Conservation (phyloP, 768 basidiomycete genomes). For the Leucocoprinus leucothites region DNA sequence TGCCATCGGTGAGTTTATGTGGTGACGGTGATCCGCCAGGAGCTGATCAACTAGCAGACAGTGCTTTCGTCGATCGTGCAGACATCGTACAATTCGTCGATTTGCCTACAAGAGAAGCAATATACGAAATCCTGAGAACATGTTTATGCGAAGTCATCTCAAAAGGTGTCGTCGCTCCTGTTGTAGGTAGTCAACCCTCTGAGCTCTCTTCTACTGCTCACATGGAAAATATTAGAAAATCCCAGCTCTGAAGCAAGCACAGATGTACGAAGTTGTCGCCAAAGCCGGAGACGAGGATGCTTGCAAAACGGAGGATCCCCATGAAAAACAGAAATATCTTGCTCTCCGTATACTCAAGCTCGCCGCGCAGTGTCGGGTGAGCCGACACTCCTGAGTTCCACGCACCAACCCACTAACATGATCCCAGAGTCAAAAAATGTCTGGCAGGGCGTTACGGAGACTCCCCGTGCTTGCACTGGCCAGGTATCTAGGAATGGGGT, state of each 20-base stretch:
- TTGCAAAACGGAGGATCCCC: slow-evolving; percentile 25
- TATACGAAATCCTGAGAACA: slow-evolving; percentile 87
- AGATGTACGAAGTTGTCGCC: slow-evolving; percentile 48
- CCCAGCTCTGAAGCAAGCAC: slow-evolving; percentile 60
- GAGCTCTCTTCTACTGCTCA: not conserved
- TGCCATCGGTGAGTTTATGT: slow-evolving; percentile 71
- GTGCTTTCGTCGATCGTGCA: slow-evolving; percentile 94
- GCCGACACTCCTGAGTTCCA: slow-evolving; percentile 22
- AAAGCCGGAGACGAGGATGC: slow-evolving; percentile 20
- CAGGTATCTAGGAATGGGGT: slow-evolving; percentile 63
- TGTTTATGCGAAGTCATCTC: slow-evolving; percentile 79
- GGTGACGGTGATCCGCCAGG: not conserved
- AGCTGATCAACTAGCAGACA: slow-evolving; percentile 49
- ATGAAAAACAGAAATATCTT: slow-evolving; percentile 49
- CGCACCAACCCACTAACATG: not conserved
- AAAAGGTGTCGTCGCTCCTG: slow-evolving; percentile 62
- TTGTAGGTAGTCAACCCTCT: slow-evolving; percentile 43
- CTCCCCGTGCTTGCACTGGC: slow-evolving; percentile 95
- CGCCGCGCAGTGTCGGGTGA: slow-evolving; percentile 77
- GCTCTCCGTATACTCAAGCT: slow-evolving; percentile 61
- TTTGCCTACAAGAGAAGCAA: slow-evolving; percentile 84
- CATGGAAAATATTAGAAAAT: slow-evolving; percentile 41
- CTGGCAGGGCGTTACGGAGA: slow-evolving; percentile 86
- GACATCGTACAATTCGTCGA: slow-evolving; percentile 96
- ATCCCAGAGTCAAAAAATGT: slow-evolving; percentile 72